phyloP scores from a whole-genome alignment of 148 eudicot genomes.

The Heliosperma pusillum region DNA sequence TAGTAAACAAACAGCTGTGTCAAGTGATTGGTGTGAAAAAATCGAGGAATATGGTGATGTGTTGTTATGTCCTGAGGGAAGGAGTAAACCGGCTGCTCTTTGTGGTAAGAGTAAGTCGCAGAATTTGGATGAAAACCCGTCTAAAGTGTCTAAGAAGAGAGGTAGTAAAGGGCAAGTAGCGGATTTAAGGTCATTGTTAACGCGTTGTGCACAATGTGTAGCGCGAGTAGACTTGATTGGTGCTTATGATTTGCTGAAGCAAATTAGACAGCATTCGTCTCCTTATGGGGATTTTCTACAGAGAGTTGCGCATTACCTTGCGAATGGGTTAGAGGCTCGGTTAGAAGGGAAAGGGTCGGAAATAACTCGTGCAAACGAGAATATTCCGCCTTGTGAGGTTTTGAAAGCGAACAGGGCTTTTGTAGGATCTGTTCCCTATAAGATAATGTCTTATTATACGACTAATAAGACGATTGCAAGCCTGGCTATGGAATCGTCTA shows the following conservation, averaged over 20 bases:
- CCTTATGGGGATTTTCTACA: conserved; percentile 46
- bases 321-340: conserved; percentile 54
- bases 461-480: conserved; percentile 37
- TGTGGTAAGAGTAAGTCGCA: conserved; percentile 18
- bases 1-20: conserved; percentile 33
- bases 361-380: conserved; percentile 15
- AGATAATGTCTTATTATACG: conserved; percentile 39
- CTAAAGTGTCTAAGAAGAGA: conserved; percentile 23
- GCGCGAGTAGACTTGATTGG: conserved; percentile 32
- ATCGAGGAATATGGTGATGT: conserved; percentile 43
- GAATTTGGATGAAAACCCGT: not conserved
- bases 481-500: conserved; percentile 19
- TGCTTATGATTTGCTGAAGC: conserved; percentile 25
- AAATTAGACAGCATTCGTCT: conserved; percentile 34
- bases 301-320: conserved; percentile 56
- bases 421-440: conserved; percentile 48
- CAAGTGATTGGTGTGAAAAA: conserved; percentile 36
- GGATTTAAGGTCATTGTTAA: conserved; percentile 45
- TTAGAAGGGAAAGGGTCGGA: conserved; percentile 34
- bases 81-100: conserved; percentile 26
- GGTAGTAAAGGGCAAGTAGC: conserved; percentile 30
- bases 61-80: conserved; percentile 38
- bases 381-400: conserved; percentile 22
- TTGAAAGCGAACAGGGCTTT: conserved; percentile 41
- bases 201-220: conserved; percentile 42